phyloP scores from a whole-genome alignment of 805 yeast species.

The Candida krabiensis region DNA sequence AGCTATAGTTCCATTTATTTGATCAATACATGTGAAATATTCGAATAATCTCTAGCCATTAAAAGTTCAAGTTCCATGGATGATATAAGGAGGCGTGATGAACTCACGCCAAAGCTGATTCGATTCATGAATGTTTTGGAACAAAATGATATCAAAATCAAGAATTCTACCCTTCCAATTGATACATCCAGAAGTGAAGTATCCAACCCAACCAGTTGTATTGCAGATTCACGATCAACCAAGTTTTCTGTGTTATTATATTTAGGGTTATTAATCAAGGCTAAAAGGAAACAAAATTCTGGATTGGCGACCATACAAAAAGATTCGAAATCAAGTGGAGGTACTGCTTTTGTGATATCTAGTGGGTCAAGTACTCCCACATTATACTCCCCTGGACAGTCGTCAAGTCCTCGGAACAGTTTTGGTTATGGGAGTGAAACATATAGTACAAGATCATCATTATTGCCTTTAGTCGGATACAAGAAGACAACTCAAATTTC shows the following conservation, averaged over 20 bases:
- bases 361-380: conserved; percentile 18
- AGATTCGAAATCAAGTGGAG: background rate
- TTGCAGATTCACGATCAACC: no score
- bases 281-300: background rate
- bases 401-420: conserved; percentile 12
- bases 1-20: no score
- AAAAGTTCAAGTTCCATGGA: no score
- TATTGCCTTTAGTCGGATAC: background rate
- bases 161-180: no score
- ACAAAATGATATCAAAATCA: no score
- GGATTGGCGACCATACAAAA: background rate
- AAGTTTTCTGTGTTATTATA: conserved; percentile 6
- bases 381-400: conserved; percentile 17
- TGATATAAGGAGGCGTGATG: no score
- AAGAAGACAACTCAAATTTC: background rate
- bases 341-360: background rate
- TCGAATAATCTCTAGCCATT: no score
- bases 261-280: conserved; percentile 5
- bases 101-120: background rate
- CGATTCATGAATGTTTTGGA: background rate
- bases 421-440: no score
- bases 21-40: no score
- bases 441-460: background rate
- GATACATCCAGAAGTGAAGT: no score
- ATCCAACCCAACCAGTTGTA: no score